Evolutionary conservation across 805 yeast species (phyloP), one percentile per base, ranked within the genome.

Genomic region (Torulaspora gathmanii): DNA sequence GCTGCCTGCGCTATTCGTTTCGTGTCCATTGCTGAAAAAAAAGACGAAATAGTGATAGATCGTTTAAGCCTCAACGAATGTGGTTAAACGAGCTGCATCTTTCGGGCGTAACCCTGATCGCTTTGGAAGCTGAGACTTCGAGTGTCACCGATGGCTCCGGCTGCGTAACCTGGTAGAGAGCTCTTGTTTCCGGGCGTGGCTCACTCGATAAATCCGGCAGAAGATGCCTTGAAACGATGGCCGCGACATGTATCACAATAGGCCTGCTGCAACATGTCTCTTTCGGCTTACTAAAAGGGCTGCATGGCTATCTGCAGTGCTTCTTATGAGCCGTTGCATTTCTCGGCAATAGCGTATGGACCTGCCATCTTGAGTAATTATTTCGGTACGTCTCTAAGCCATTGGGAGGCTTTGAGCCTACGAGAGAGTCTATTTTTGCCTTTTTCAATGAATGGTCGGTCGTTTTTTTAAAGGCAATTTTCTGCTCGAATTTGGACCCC

Each of bases 1-100:
- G 42, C 42, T 16, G 42, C 42, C 19, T 30, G 33, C 39, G 39
- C 22, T 11, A 36, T 28, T 26, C 44, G 40, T 34, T 41, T 41
- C 38, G 38, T 41, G 34, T 26, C 12, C 33, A 15, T 20, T 15
- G 13, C 27, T 25, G 28, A 33, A 40, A 40, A 41, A 41, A 42
- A 42, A 16, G 42, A 22, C 15, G 23, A 42, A 42, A 37, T 30
- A 37, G 41, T 31, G 33, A 28, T 40, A 30, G 17, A 23, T 29
- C 46, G 46, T 33, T 34, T 40, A 33, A 17, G 23, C 35, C 17
- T 33, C 28, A 29, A 11, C 12, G 5, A 16, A 30, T 15, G 3
- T 17, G 20, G 15, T 22, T 31, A 31, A 31, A 31, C 34, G 34
- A 31, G 34, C 20, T 16, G 34, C 22, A 8, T 16, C n/a, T 29